Evolutionary conservation across 1,284 basidiomycete genomes (phyloP), one percentile per base, ranked within the genome.

Genomic region (Grifola frondosa): DNA sequence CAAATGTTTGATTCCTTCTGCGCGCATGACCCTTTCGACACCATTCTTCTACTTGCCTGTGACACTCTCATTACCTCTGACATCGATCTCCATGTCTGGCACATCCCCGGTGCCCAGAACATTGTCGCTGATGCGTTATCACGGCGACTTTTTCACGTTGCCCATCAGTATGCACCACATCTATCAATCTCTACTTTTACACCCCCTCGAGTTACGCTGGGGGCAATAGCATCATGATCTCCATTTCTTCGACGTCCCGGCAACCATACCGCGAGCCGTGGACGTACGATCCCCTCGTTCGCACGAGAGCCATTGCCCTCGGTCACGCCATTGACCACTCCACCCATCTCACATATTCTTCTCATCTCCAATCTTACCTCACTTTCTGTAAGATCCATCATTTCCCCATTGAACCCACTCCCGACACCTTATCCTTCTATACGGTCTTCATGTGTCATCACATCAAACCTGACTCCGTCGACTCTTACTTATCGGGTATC

Each of bases 401-500:
- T 6, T 52, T 69, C 16, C 54, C 65, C 1, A 34, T 67, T 17
- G 48, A 63, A 2, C 69, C 68, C 0, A 67, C 67, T 0, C 17
- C 50, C 1, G 62, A 71, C 34, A 68, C 64, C 0, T 50, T 73
- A 0, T 56, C 52, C 11, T 61, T 68, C 24, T 76, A 59, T 43
- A 50, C 58, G 5, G 61, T 67, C 1, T 76, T 60, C 49, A 69
- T 69, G 64, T 68, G 42, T 8, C 56, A 65, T 31, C 57, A 68
- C 25, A 73, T 76, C 56, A 42, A 61, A 15, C 66, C 67, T 1
- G 9, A 20, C 2, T 72, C 72, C 0, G 66, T 72, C 3, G 42
- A 54, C 8, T 50, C 58, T 2, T 75, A 74, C 53, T 62, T 74
- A 0, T 70, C 69, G 0, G 69, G 72, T 0, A 70, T 73, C n/a